Evolutionary conservation across 805 yeast genomes (phyloP).

Genomic region (Barnettozyma wickerhamii): DNA sequence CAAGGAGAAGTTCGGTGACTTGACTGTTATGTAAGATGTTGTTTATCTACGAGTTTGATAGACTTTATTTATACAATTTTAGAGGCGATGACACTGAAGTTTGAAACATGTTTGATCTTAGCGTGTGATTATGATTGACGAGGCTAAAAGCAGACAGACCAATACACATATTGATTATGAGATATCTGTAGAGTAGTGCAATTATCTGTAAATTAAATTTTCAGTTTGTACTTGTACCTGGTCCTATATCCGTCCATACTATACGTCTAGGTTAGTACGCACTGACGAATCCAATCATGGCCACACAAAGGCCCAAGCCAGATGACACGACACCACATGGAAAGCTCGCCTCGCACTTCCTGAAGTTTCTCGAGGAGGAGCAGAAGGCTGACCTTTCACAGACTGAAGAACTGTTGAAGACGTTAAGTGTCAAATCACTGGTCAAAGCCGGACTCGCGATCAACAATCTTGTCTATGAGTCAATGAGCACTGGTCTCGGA

Average conservation of each 20-base stretch:
- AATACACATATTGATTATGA: conserved; percentile 20
- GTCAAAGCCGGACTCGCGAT: conserved; percentile 73
- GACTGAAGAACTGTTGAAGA: conserved; percentile 34
- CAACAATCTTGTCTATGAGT: conserved; percentile 55
- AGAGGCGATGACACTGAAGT: conserved; percentile 2
- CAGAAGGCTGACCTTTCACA: conserved; percentile 22
- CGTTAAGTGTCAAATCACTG: conserved; percentile 59
- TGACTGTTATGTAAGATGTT: conserved; percentile 70
- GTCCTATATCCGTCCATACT: no score
- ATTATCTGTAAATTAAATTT: no score
- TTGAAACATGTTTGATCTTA: no score
- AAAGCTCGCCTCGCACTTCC: conserved; percentile 16
- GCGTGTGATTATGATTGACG: conserved; percentile 10
- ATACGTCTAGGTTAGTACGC: no score
- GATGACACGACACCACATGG: neutral
- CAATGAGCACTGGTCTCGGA: conserved; percentile 70
- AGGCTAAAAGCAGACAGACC: conserved; percentile 6
- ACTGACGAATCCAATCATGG: no score
- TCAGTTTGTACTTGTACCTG: no score
- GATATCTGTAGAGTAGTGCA: neutral
- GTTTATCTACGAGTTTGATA: neutral
- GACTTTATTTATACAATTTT: neutral
- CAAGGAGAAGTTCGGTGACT: conserved; percentile 96
- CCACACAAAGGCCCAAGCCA: neutral
- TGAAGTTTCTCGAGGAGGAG: conserved; percentile 17